These are phyloP conservation scores for Phlebiopsis gigantea DNA, from an alignment of 768 basidiomycete genomes.

Conservation along the genomic window DNA sequence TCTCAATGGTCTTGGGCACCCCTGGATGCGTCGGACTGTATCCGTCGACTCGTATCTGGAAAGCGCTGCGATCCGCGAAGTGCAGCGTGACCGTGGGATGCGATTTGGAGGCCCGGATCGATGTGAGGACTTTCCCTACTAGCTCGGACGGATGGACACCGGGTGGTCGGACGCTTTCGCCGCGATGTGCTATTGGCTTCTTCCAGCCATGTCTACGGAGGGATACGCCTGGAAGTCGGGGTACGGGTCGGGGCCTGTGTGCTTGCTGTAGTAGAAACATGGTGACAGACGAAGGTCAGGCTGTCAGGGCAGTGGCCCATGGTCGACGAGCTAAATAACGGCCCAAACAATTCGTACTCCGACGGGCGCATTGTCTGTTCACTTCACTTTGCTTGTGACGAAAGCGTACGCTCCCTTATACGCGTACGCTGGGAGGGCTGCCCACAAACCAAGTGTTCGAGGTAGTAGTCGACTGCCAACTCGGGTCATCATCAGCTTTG, in stretches of 20 bases:
- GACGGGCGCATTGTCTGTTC: too few relatives aligned
- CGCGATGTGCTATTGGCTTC: too few relatives aligned
- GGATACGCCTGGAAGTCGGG: too few relatives aligned
- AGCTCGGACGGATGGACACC: conserved; percentile 27
- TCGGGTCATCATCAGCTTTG: conserved; percentile 4
- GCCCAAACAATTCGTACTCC: not conserved
- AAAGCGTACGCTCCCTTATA: too few relatives aligned
- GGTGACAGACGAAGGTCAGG: not conserved
- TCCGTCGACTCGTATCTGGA: conserved; percentile 52
- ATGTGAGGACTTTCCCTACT: conserved; percentile 28
- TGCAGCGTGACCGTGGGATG: conserved; percentile 33
- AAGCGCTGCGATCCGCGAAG: conserved; percentile 30
- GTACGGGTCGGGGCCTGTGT: too few relatives aligned
- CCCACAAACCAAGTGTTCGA: too few relatives aligned
- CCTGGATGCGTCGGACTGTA: conserved; percentile 54
- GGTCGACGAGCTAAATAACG: not conserved
- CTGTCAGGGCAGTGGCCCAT: not conserved
- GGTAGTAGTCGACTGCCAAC: not conserved
- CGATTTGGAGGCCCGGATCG: conserved; percentile 26
- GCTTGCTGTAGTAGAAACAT: not conserved
- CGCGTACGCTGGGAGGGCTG: too few relatives aligned
- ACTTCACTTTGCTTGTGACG: too few relatives aligned
- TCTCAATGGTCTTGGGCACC: conserved; percentile 56
- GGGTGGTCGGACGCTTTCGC: too few relatives aligned
- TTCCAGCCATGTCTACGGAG: too few relatives aligned